Base-by-base conservation (phyloP, 2,329 filamentous ascomycete species). In the Epichloe brachyelytri region DNA sequence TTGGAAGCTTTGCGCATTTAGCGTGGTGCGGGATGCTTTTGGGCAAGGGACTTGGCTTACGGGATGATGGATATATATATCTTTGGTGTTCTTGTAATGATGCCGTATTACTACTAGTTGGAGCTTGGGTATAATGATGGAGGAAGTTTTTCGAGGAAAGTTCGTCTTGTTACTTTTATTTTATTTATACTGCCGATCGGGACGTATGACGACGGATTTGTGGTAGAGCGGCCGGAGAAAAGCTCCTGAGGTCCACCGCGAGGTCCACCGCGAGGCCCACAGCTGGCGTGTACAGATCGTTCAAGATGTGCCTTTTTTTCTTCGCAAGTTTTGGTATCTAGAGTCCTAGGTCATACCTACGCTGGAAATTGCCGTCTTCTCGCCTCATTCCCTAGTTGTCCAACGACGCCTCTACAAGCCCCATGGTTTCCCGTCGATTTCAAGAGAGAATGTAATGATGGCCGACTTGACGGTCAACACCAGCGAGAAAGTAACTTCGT, bases 371-470 rank as follows among this genome's bases (percentile, higher is more conserved):
- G 26, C 26, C 22, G 26, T 30, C 26, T 30, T 30, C 3, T 30
- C 26, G 8, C 26, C 26, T 10, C 8, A 10, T 30, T 30, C 2
- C 26, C 26, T 30, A 30, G 2, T 10, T 1, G 3, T 30, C 26
- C 8, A 30, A 30, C 8, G 26, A 30, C 26, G 26, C 49, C 5
- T 46, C 17, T 2, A 51, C 43, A 4, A 22, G 41, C 5, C 51
- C 51, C 47, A 52, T 46, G 30, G 43, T 45, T 26, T 38, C 14
- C 43, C 46, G 22, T 47, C 33, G 12, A 50, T 10, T n/a, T 52
- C 51, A 2, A 47, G 4, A 3, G 47, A 52, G 26, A 47, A 52
- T 4, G 46, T 43, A 38, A 52, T 52, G 1, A 52, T 6, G 19
- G 51, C 51, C 6, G 51, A 52, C 38, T 50, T 30, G 6, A 52